Conservation (phyloP, 495 filamentous ascomycete species). For the Tuber aestivum region DNA sequence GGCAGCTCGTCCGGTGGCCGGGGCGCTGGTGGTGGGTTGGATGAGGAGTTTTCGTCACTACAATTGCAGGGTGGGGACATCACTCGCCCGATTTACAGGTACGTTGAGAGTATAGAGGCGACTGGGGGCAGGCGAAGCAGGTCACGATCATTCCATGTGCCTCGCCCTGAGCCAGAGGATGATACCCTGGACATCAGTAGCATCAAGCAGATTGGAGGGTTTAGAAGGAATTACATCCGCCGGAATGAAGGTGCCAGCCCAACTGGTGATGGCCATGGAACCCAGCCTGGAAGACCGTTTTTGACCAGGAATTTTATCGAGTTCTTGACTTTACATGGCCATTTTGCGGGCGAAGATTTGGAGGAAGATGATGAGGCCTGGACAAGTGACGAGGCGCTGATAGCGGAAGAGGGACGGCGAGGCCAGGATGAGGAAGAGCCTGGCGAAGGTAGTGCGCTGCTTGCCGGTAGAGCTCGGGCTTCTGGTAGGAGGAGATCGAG, state of each 20-base stretch:
- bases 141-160: slow-evolving; percentile 77
- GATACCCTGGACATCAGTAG: slow-evolving; percentile 74
- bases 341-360: slow-evolving; percentile 93
- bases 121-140: slow-evolving; percentile 46
- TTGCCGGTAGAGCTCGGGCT: slow-evolving; percentile 53
- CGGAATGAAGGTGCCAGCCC: slow-evolving; percentile 46
- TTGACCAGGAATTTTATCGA: slow-evolving; percentile 90
- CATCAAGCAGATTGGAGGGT: slow-evolving; percentile 88
- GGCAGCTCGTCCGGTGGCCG: slow-evolving; percentile 51
- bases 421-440: slow-evolving; percentile 62
- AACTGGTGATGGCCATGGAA: slow-evolving; percentile 37
- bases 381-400: slow-evolving; percentile 77
- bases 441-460: slow-evolving; percentile 73
- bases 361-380: slow-evolving; percentile 91
- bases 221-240: slow-evolving; percentile 79
- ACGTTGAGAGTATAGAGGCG: slow-evolving; percentile 74
- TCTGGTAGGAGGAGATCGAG: slow-evolving; percentile 62
- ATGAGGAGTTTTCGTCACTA: slow-evolving; percentile 85
- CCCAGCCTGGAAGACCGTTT: slow-evolving; percentile 53
- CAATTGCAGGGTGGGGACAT: slow-evolving; percentile 89
- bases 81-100: slow-evolving; percentile 86
- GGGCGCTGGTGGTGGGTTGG: slow-evolving; percentile 45
- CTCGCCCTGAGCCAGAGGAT: slow-evolving; percentile 67
- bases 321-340: slow-evolving; percentile 88
- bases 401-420: slow-evolving; percentile 54